Percentiles rank a stretch among this genome's conserved stretches.
Evolutionary conservation across 768 basidiomycete species (phyloP).

Genomic region (Trametes meyenii): DNA sequence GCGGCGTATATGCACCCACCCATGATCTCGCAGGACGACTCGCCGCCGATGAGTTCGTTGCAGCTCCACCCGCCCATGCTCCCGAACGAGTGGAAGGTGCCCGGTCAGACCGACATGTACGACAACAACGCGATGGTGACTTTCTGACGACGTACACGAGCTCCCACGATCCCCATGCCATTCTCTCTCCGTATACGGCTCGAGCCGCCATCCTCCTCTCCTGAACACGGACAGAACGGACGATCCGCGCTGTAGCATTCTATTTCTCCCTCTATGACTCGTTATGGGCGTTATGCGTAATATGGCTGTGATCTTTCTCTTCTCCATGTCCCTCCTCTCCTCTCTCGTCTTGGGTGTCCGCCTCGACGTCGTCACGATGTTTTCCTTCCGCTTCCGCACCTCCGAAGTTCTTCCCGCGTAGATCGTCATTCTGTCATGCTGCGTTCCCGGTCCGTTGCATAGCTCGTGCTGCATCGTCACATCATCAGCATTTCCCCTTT

Average conservation of each 20-base stretch:
- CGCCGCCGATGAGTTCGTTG: slow-evolving; percentile 31
- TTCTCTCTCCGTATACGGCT: slow-evolving; percentile 13
- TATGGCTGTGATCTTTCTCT: slow-evolving; percentile 19
- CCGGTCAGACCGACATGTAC: slow-evolving; percentile 31
- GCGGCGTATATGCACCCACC: slow-evolving; percentile 58
- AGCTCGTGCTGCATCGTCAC: slow-evolving; percentile 24
- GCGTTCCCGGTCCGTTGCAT: slow-evolving; percentile 24
- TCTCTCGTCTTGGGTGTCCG: slow-evolving; percentile 12
- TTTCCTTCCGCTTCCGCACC: slow-evolving; percentile 9
- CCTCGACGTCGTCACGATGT: slow-evolving; percentile 21
- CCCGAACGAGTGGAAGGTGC: slow-evolving; percentile 37
- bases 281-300: slow-evolving; percentile 23
- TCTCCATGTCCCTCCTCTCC: not conserved
- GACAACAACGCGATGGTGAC: slow-evolving; percentile 42
- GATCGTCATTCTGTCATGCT: slow-evolving; percentile 23
- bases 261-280: slow-evolving; percentile 12
- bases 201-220: slow-evolving; percentile 12
- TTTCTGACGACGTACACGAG: slow-evolving; percentile 29
- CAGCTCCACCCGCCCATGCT: slow-evolving; percentile 41
- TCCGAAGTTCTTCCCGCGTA: slow-evolving; percentile 14
- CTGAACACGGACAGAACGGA: slow-evolving; percentile 26
- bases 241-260: slow-evolving; percentile 27
- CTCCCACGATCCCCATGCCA: slow-evolving; percentile 13
- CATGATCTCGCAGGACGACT: slow-evolving; percentile 50
- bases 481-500: slow-evolving; percentile 17